Percentiles rank a stretch among this genome's conserved stretches.
Evolutionary conservation across 2,329 filamentous ascomycete genomes (phyloP).

Genomic region (Pseudomassariella vexata): DNA sequence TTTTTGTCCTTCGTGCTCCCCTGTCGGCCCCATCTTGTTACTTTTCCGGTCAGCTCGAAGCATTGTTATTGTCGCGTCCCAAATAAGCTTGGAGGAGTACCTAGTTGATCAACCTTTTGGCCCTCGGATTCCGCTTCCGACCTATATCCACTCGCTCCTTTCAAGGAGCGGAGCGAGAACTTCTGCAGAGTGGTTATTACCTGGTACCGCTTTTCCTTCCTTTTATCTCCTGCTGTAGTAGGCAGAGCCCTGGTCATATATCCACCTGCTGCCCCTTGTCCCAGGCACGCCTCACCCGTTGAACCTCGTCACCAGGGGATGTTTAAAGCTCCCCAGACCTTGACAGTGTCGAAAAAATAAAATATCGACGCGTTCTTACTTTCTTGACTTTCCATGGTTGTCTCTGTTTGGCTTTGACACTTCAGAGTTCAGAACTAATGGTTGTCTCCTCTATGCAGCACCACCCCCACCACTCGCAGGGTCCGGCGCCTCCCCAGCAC

Average conservation of each 20-base stretch:
- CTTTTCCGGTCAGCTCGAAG: slow-evolving; percentile 13
- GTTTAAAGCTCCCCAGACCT: slow-evolving; percentile 35
- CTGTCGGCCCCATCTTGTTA: slow-evolving; percentile 16
- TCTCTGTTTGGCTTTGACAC: slow-evolving; percentile 24
- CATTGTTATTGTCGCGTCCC: slow-evolving; percentile 17
- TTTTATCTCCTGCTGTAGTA: slow-evolving; percentile 13
- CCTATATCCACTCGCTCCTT: slow-evolving; percentile 23
- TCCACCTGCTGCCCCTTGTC: slow-evolving; percentile 20
- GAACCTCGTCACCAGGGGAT: slow-evolving; percentile 38
- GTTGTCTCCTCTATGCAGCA: slow-evolving; percentile 63
- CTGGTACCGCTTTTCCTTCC: slow-evolving; percentile 25
- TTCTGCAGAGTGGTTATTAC: slow-evolving; percentile 23
- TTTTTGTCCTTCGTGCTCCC: slow-evolving; percentile 18
- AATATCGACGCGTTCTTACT: slow-evolving; percentile 42
- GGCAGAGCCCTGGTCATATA: slow-evolving; percentile 25
- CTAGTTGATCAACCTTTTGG: slow-evolving; percentile 31
- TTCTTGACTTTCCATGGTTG: slow-evolving; percentile 33
- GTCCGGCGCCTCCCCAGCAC: slow-evolving; percentile 60
- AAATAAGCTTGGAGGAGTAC: slow-evolving; percentile 22
- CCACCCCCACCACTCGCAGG: slow-evolving; percentile 69
- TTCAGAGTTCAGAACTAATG: slow-evolving; percentile 42
- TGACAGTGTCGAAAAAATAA: slow-evolving; percentile 42
- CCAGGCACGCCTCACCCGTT: slow-evolving; percentile 25
- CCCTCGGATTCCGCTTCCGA: slow-evolving; percentile 31
- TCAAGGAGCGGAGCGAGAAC: slow-evolving; percentile 17